Conservation (phyloP, 2,329 filamentous ascomycete species). For the Trichoderma sp. region DNA sequence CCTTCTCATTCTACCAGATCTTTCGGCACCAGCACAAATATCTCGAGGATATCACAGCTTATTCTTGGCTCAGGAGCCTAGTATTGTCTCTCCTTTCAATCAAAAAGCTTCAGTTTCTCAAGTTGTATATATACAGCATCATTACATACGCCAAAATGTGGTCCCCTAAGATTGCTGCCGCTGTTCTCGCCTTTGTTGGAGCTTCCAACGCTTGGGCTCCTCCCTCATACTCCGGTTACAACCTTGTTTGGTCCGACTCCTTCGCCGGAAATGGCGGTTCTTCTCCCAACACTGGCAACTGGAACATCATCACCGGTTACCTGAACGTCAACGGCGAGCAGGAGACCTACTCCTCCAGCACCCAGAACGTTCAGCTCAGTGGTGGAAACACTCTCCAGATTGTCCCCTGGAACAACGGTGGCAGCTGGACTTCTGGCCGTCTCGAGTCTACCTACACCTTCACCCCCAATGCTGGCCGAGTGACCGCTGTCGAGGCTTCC, state of each 20-base stretch:
- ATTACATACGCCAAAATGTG: conserved; percentile 23
- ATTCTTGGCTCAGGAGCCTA: conserved; percentile 26
- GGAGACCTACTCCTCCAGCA: conserved; percentile 53
- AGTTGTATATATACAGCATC: conserved; percentile 21
- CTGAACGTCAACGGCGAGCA: conserved; percentile 57
- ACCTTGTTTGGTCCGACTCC: conserved; percentile 48
- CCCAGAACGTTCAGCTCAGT: conserved; percentile 54
- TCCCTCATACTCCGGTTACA: conserved; percentile 47
- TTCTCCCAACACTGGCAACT: conserved; percentile 43
- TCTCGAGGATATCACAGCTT: conserved; percentile 26
- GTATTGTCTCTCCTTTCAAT: conserved; percentile 21
- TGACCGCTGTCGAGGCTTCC: conserved; percentile 51
- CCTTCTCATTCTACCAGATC: conserved; percentile 1
- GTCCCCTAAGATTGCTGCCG: conserved; percentile 27
- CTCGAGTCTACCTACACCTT: conserved; percentile 55
- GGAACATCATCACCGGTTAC: conserved; percentile 48
- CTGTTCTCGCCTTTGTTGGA: conserved; percentile 39
- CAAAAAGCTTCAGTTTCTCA: neutral
- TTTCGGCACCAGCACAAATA: conserved; percentile 18
- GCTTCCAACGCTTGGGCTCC: conserved; percentile 44
- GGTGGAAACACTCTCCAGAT: conserved; percentile 57
- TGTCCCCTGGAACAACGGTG: conserved; percentile 49
- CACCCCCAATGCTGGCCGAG: conserved; percentile 50
- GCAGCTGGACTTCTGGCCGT: conserved; percentile 58
- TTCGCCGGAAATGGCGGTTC: conserved; percentile 47